These are phyloP conservation scores for Musa schizocarpa DNA, from an alignment of 176 grass and related monocot species.

Conservation along the genomic window DNA sequence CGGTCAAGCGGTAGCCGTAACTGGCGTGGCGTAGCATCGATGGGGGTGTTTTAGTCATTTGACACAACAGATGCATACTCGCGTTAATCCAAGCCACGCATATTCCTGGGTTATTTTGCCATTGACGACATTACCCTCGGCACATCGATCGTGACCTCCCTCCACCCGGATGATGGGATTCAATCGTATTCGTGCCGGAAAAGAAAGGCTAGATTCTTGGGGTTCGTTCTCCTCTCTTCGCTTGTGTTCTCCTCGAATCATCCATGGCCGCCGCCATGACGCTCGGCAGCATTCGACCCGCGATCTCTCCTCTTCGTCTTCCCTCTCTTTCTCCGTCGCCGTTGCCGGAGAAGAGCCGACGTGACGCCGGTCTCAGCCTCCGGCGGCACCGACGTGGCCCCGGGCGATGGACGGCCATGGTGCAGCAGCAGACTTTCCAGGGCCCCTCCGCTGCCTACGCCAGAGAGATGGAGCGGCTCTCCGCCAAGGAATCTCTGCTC, in stretches of 20 bases:
- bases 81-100: not conserved
- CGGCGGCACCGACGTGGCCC: not conserved
- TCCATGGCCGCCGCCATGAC: conserved; percentile 27
- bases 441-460: conserved; percentile 74
- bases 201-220: not conserved
- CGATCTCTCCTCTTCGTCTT: conserved; percentile 1
- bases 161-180: no score
- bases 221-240: not conserved
- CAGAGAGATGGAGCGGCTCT: conserved; percentile 93
- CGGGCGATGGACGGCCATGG: conserved; percentile 34
- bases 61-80: no score
- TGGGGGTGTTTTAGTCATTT: no score
- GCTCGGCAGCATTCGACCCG: conserved; percentile 15
- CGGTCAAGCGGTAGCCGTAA: no score
- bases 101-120: not conserved
- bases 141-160: not conserved
- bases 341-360: conserved; percentile 20
- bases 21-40: no score
- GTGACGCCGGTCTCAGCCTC: not conserved
- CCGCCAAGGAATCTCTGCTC: conserved; percentile 91
- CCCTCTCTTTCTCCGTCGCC: not conserved
- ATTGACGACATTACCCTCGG: not conserved
- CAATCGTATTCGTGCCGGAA: no score
- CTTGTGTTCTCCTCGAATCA: not conserved
- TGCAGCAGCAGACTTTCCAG: conserved; percentile 58